Percentiles rank a stretch among this genome's conserved stretches.
Evolutionary conservation across 1,139 yeast species (phyloP).

Genomic region (Candida sanyaensis): DNA sequence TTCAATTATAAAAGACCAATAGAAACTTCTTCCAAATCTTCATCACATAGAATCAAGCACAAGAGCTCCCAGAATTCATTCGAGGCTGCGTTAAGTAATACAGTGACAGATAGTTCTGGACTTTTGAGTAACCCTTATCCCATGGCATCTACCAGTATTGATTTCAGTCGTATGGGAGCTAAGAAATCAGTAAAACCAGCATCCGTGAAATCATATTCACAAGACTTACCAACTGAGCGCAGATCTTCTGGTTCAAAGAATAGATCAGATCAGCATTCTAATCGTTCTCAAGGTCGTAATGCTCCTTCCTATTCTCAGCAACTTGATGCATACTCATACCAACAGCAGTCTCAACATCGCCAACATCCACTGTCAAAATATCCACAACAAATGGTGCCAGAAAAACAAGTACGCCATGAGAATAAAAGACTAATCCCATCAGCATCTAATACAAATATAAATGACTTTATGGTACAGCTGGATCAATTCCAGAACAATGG

Average conservation of each 20-base stretch:
- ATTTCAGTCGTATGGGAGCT: conserved; percentile 6
- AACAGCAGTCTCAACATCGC: conserved; percentile 8
- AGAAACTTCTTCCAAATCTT: conserved; percentile 4
- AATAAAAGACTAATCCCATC: conserved; percentile 12
- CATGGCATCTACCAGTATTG: conserved; percentile 9
- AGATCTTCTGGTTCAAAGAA: conserved; percentile 3
- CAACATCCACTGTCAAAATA: conserved; percentile 8
- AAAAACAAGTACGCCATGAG: conserved; percentile 11
- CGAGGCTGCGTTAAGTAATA: conserved; percentile 4
- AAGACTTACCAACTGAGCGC: neutral
- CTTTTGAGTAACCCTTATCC: conserved; percentile 7
- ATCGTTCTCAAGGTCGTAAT: neutral
- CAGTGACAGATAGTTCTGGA: conserved; percentile 2
- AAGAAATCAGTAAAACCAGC: conserved; percentile 4
- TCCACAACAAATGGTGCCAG: conserved; percentile 4
- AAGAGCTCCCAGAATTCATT: conserved; percentile 2
- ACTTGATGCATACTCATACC: conserved; percentile 3
- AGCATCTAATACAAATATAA: conserved; percentile 14
- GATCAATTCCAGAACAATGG: conserved; percentile 1
- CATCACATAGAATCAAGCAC: conserved; percentile 3
- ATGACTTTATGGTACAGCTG: conserved; percentile 12
- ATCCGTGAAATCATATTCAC: neutral
- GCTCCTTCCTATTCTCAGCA: neutral
- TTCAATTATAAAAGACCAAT: conserved; percentile 29
- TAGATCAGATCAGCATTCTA: conserved; percentile 1